Evolutionary conservation across 192 early-diverging fungal genomes (phyloP), one percentile per base, ranked within the genome.

Genomic region (Phlyctochytrium bullatum): DNA sequence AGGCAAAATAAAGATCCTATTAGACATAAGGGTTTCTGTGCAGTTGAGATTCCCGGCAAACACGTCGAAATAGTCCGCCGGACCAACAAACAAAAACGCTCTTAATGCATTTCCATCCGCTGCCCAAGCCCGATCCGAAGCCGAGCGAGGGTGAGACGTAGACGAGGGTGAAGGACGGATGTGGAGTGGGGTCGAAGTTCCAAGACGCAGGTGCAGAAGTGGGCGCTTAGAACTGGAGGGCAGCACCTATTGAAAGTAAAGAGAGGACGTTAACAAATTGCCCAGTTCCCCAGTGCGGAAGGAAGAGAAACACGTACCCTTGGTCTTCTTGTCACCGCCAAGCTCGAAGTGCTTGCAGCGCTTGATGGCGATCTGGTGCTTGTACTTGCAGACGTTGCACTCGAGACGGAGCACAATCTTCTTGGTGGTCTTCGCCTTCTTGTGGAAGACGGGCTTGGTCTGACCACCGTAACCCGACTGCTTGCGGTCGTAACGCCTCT

Each of bases 361-460:
- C 92, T 99, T 98, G 81, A 99, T 79, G 68, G 92, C 82, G 36
- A 94, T 81, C 89, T 99, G 96, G 80, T 89, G 86, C 93, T 96
- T 98, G 92, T 93, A 94, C 92, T 97, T 98, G 91, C 97, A 98
- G 71, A 89, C 86, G 68, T 89, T 95, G 88, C 97, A 99, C 83
- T 97, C 96, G 34, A 99, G 85, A 88, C 94, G 92, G 71, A 99
- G 90, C 29, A 97, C 97, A 79, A 98, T 78, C 91, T 99, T 99
- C 90, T 97, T 99, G 84, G 95, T 98, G 72, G 97, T 99, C 92
- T 98, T 99, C 79, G 95, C 97, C 92, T 99, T 99, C 90, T 99
- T 99, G 91, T 97, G 95, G 94, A 99, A 99, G 76, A 98, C 92
- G 78, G 95, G 97, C 91, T 99, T 99, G 84, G 94, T 98, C 87